Percentiles rank a stretch among this genome's conserved stretches.
Evolutionary conservation across 345 rosid genomes (phyloP).

Genomic region (Hibiscus syriacus): DNA sequence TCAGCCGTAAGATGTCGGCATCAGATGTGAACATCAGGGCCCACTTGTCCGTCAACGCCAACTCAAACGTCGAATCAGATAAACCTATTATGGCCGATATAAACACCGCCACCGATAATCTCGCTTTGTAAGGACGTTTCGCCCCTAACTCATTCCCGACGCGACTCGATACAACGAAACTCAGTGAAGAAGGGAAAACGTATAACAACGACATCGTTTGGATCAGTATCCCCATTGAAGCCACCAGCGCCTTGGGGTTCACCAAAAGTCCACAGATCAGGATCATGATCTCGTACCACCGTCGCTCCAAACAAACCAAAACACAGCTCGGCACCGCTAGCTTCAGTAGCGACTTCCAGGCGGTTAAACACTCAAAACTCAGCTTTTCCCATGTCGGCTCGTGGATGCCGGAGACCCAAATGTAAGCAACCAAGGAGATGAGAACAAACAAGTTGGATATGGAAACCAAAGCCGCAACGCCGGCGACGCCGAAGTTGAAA

Average conservation of each 20-base stretch:
- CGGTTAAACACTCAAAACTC: slow-evolving; percentile 56
- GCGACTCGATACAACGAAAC: slow-evolving; percentile 82
- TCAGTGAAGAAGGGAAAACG: slow-evolving; percentile 76
- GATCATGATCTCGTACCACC: slow-evolving; percentile 97
- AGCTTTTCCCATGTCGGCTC: slow-evolving; percentile 76
- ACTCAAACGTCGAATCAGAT: slow-evolving; percentile 61
- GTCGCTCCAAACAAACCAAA: slow-evolving; percentile 93
- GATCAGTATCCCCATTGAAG: slow-evolving; percentile 83
- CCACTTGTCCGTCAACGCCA: slow-evolving; percentile 56
- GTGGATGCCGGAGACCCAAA: slow-evolving; percentile 52
- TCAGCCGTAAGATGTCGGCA: slow-evolving; percentile 50
- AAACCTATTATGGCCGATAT: slow-evolving; percentile 55
- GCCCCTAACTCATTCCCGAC: slow-evolving; percentile 92
- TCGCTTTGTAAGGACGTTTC: slow-evolving; percentile 48
- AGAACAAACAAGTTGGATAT: slow-evolving; percentile 57
- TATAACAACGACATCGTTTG: slow-evolving; percentile 88
- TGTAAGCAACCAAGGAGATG: slow-evolving; percentile 35
- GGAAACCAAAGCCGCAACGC: slow-evolving; percentile 74
- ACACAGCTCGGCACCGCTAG: slow-evolving; percentile 88
- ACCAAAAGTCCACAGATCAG: slow-evolving; percentile 64
- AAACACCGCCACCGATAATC: slow-evolving; percentile 44
- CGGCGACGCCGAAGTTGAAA: slow-evolving; percentile 58
- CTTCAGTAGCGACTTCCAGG: slow-evolving; percentile 70
- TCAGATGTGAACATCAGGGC: slow-evolving; percentile 74
- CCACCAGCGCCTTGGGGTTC: slow-evolving; percentile 67